These are phyloP conservation scores for Saitozyma podzolica DNA, from an alignment of 768 basidiomycete species.

Conservation along the genomic window DNA sequence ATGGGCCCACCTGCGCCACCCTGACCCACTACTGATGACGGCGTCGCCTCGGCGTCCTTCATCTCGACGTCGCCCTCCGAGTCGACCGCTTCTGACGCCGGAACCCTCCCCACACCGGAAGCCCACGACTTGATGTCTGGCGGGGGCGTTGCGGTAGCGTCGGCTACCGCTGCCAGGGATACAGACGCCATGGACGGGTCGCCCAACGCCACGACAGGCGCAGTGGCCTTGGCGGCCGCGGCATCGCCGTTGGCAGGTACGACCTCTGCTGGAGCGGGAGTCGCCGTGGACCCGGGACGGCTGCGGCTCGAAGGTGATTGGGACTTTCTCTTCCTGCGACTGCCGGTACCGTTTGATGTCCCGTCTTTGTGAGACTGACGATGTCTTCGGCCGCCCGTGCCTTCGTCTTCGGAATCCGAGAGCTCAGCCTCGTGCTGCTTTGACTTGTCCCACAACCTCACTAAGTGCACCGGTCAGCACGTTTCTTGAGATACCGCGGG, in stretches of 20 bases:
- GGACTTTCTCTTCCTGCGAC: not conserved
- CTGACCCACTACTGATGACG: not conserved
- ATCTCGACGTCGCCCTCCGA: not conserved
- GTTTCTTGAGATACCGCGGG: not conserved
- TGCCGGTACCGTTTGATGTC: constrained; percentile 12
- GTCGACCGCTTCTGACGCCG: not conserved
- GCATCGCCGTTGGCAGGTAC: not conserved
- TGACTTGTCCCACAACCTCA: constrained; percentile 73
- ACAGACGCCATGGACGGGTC: constrained; percentile 2
- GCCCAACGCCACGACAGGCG: constrained; percentile 4
- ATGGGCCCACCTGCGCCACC: not conserved
- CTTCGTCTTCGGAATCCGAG: constrained; percentile 98
- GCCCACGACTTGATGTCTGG: too few species aligned
- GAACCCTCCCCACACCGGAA: too few species aligned
- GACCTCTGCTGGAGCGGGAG: not conserved
- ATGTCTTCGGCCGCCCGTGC: constrained; percentile 70
- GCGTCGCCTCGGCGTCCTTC: not conserved
- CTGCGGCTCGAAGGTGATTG: not conserved
- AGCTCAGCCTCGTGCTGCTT: constrained; percentile 83
- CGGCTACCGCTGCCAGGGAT: not conserved
- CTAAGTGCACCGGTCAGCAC: constrained; percentile 29
- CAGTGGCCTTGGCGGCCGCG: not conserved
- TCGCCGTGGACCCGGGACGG: not conserved
- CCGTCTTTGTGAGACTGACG: constrained; percentile 43
- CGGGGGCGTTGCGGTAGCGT: too few species aligned